Conservation (phyloP, 345 rosid genomes). For the Anastatica hierochuntica region DNA sequence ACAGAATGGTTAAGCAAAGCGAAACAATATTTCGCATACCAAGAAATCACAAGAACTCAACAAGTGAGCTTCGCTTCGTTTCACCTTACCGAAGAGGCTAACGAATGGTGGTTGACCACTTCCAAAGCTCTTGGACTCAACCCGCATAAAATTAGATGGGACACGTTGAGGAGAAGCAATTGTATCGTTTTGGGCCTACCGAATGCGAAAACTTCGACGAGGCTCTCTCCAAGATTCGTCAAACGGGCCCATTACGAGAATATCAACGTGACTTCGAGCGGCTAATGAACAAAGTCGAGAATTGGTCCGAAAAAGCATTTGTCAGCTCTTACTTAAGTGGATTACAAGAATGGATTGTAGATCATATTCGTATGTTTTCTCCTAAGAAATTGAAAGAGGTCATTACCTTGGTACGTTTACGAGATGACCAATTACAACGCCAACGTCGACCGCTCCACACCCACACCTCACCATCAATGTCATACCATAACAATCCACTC, state of each 20-base stretch:
- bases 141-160: background rate
- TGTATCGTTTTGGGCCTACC: background rate
- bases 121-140: background rate
- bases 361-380: background rate
- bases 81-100: background rate
- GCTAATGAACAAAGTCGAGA: conserved; percentile 45
- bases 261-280: conserved; percentile 64
- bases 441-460: background rate
- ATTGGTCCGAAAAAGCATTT: background rate
- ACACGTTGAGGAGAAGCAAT: background rate
- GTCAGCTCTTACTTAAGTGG: background rate
- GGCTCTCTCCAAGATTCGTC: background rate
- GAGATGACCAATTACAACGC: background rate
- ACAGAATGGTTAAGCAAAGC: conserved; percentile 23
- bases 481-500: too few relatives aligned
- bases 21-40: conserved; percentile 33
- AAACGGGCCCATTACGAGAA: conserved; percentile 24
- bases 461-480: too few relatives aligned
- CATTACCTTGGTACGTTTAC: background rate
- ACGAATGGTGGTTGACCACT: background rate
- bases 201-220: background rate
- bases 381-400: background rate
- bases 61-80: background rate
- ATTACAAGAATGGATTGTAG: accelerated
- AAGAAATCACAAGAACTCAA: background rate